Evolutionary conservation across 2,329 filamentous ascomycete species (phyloP), one percentile per base, ranked within the genome.

Genomic region (Colletotrichum sp.): DNA sequence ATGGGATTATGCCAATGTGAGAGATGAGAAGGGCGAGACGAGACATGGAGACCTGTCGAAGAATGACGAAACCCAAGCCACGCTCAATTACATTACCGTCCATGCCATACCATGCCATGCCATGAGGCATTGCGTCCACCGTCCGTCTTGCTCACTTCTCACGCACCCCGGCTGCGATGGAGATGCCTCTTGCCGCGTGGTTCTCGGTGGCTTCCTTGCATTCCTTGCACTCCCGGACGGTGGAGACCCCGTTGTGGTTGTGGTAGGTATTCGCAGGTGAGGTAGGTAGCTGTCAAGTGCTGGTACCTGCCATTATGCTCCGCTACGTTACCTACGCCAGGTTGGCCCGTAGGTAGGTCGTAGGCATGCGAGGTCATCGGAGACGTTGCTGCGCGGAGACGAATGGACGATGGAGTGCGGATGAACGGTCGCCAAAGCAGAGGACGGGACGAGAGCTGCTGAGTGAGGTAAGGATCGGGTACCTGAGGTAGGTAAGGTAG

Each of bases 1-100:
- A 63, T 63, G 60, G 60, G 60, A 34, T 63, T 63, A 24, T 39
- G 61, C n/a, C 55, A 73, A 72, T 67, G 39, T 75, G 70, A 73
- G 39, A 67, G 55, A 63, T 67, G 63, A 73, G 69, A 30, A 72
- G 26, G 28, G 26, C 48, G 48, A 59, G 36, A 48, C 43, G 43
- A 48, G 43, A 68, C 34, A 69, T 57, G 67, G 28, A 71, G 36
- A 32, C 68, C 24, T 48, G 30, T 30, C 61, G 28, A 43, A 34
- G 55, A 69, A 60, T 61, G 28, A 59, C 68, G 36, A 61, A 39
- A 67, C 34, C 55, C 36, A 52, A 52, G 63, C 36, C 63, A 30
- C 30, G 43, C n/a, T 48, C 43, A 48, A 48, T 48, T 21, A 48
- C 43, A 48, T 48, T 48, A 48, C 43, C 43, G 43, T 48, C 43